phyloP scores from a whole-genome alignment of 2,329 filamentous ascomycete genomes.

The Fusarium chlamydosporum region DNA sequence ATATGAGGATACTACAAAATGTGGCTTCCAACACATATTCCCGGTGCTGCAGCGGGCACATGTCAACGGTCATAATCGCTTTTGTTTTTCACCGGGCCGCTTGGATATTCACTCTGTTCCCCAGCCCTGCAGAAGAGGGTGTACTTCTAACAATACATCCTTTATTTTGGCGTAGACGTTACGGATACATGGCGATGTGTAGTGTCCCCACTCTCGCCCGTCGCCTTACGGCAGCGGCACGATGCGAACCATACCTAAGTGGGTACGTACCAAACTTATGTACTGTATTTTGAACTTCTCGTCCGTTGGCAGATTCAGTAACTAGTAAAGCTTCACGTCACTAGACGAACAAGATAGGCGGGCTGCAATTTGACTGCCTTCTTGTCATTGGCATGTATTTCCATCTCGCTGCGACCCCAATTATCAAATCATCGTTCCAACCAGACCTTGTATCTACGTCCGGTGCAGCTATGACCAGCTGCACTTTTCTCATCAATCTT shows the following conservation, averaged over 20 bases:
- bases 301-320: background rate
- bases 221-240: background rate
- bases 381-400: background rate
- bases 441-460: background rate
- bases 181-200: too few relatives aligned
- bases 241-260: conserved; percentile 1
- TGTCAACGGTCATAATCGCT: background rate
- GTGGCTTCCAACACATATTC: background rate
- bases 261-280: background rate
- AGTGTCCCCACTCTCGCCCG: background rate
- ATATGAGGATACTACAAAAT: background rate
- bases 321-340: too few relatives aligned
- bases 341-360: too few relatives aligned
- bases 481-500: background rate
- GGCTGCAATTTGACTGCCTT: background rate
- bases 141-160: too few relatives aligned
- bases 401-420: background rate
- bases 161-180: too few relatives aligned
- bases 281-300: too few relatives aligned
- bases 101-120: too few relatives aligned
- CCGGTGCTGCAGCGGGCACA: background rate
- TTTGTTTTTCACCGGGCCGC: too few relatives aligned
- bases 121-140: too few relatives aligned
- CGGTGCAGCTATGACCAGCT: background rate
- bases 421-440: background rate